Percentiles rank a stretch among this genome's conserved stretches.
phyloP scores from a whole-genome alignment of 2,329 filamentous ascomycete genomes.

The Acrodontium crateriforme region DNA sequence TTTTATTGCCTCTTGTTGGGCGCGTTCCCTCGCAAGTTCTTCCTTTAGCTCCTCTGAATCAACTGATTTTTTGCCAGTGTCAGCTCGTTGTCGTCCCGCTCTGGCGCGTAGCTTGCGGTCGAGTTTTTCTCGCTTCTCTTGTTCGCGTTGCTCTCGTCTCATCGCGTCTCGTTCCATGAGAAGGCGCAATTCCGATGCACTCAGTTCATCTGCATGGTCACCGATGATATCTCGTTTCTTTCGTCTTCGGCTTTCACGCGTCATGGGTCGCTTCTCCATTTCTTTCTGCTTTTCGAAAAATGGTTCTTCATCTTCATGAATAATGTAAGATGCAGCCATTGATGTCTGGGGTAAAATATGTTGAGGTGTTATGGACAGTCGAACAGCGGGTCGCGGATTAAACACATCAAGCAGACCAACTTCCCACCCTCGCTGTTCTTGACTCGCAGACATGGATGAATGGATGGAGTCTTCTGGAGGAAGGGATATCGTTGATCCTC shows the following conservation, averaged over 20 bases:
- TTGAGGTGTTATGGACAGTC: constrained; percentile 54
- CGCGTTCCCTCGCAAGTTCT: constrained; percentile 15
- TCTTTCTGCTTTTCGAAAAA: constrained; percentile 3
- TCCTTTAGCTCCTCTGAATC: constrained; percentile 43
- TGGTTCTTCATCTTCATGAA: constrained; percentile 5
- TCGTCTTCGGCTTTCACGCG: constrained; percentile 10
- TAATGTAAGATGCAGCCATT: not conserved
- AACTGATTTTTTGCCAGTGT: constrained; percentile 22
- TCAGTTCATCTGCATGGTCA: constrained; percentile 68
- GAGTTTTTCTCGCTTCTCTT: constrained; percentile 52
- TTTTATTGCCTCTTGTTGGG: constrained; percentile 10
- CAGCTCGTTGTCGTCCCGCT: constrained; percentile 44
- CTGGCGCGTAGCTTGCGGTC: constrained; percentile 51
- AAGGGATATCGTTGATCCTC: constrained; percentile 56
- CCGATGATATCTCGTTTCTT: constrained; percentile 49
- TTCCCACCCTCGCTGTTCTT: constrained; percentile 64
- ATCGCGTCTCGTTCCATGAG: constrained; percentile 81
- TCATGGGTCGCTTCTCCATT: constrained; percentile 22
- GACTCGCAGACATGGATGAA: constrained; percentile 61
- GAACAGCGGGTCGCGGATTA: constrained; percentile 71
- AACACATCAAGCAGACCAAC: constrained; percentile 70
- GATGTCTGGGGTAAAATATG: constrained; percentile 2
- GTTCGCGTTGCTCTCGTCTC: constrained; percentile 60
- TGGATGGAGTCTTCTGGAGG: constrained; percentile 60
- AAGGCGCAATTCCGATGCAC: constrained; percentile 70